Base-by-base conservation (phyloP, 2,329 filamentous ascomycete species). In the Capronia coronata region DNA sequence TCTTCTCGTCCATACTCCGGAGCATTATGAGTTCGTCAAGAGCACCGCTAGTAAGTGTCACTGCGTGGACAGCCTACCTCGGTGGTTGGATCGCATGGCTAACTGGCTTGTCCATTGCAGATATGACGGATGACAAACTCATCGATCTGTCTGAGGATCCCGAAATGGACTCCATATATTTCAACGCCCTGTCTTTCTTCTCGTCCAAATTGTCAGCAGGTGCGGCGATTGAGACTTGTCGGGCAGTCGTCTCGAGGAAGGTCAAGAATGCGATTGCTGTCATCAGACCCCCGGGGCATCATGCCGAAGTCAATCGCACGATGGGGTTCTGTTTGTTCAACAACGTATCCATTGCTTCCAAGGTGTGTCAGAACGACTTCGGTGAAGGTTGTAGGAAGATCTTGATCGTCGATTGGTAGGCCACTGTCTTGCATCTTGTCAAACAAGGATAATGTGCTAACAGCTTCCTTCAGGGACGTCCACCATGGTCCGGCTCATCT, bases 311-410 rank as follows among this genome's bases (percentile, higher is more conserved):
- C 50, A 78, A 93, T 61, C 75, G 82, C 29, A 80, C 91, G 1
- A 93, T 95, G 77, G 93, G 93, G 0, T 98, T 98, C 64, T 98
- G 93, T 66, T 79, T 97, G 51, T 97, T 97, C 72, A 96, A 98
- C 71, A 98, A 98, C 63, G 93, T 97, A 2, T 89, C 87, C 16
- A 86, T 98, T 51, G 91, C 90, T 1, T 84, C 89, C n/a, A 84
- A 81, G 52, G 86, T 90, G 10, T 96, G 90, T 64, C 89, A 95
- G 65, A 72, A 77, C 46, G 82, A 89, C 52, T 93, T 86, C 59
- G 86, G 86, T 1, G 80, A 91, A 2, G 71, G 72, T 7, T 96
- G 91, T 63, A 82, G 88, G 48, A 97, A 94, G 68, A 80, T 98
- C 16, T 69, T 98, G 48, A 93, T 98, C 58, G 74, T 98, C 6